A percentile compares a stretch with the other conserved stretches of the same genome.
phyloP scores from a whole-genome alignment of 2,329 filamentous ascomycete genomes.

The Fusarium udum region DNA sequence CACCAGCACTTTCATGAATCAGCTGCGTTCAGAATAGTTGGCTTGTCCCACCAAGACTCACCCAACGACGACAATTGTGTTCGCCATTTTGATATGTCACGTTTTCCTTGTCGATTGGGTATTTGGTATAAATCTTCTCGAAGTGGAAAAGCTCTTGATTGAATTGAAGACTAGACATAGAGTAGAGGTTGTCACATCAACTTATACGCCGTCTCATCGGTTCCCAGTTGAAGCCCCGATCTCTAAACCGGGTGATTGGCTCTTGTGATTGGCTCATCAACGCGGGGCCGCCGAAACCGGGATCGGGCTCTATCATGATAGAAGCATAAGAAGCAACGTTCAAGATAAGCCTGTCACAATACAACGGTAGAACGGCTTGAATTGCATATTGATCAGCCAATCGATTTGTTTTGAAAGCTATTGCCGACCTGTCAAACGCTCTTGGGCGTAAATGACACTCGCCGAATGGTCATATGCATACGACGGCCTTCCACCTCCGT shows the following conservation, averaged over 20 bases:
- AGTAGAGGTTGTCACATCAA: slow-evolving; percentile 11
- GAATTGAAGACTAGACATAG: not conserved
- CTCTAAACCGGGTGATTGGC: not conserved
- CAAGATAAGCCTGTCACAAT: slow-evolving; percentile 13
- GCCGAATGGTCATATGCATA: not conserved
- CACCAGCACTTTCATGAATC: slow-evolving; percentile 53
- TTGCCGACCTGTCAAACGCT: not conserved
- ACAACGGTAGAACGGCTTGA: not conserved
- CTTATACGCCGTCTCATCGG: slow-evolving; percentile 16
- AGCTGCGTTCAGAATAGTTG: not conserved
- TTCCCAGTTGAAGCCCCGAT: slow-evolving; percentile 29
- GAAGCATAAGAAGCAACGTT: not conserved
- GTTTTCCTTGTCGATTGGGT: not conserved
- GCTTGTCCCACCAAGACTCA: slow-evolving; percentile 27
- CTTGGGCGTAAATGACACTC: slow-evolving; percentile 30
- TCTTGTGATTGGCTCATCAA: slow-evolving; percentile 16
- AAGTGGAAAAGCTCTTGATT: not conserved
- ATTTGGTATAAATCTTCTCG: not conserved
- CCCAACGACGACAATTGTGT: slow-evolving; percentile 49
- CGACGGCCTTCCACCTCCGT: slow-evolving; percentile 19
- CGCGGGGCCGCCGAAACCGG: slow-evolving; percentile 19
- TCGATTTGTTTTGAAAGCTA: not conserved
- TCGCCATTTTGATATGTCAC: slow-evolving; percentile 39
- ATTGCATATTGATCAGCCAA: not conserved
- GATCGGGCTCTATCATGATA: not conserved